Evolutionary conservation across 371 early-diverging fungal genomes (phyloP).

Genomic region (Circinella umbellata): DNA sequence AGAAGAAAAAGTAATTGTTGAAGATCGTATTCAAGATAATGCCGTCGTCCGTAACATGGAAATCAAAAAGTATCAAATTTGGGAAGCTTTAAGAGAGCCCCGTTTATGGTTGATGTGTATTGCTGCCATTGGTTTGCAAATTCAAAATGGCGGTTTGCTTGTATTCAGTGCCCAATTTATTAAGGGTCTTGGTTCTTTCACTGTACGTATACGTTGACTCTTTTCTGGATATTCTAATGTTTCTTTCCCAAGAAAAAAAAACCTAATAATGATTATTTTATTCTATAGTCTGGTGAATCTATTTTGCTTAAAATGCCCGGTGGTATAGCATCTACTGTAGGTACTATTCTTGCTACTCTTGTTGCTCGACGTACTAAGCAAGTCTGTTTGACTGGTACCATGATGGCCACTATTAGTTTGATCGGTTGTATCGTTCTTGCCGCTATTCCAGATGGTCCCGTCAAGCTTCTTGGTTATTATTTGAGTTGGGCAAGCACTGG

Average conservation of each 20-base stretch:
- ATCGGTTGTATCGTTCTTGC: slow-evolving; percentile 28
- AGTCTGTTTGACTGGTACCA: slow-evolving; percentile 16
- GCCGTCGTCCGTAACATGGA: slow-evolving; percentile 29
- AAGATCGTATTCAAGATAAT: slow-evolving; percentile 41
- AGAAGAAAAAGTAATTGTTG: slow-evolving; percentile 36
- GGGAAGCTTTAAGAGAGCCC: slow-evolving; percentile 40
- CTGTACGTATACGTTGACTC: slow-evolving; percentile 21
- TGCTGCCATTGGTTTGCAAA: slow-evolving; percentile 21
- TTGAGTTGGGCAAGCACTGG: slow-evolving; percentile 25
- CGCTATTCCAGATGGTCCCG: slow-evolving; percentile 25
- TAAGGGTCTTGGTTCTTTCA: slow-evolving; percentile 34
- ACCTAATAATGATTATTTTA: neutral
- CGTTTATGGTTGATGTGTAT: slow-evolving; percentile 31
- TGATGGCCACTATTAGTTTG: slow-evolving; percentile 13
- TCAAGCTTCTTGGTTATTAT: slow-evolving; percentile 29
- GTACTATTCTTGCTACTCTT: slow-evolving; percentile 18
- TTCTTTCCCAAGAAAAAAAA: no score
- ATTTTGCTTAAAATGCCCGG: slow-evolving; percentile 41
- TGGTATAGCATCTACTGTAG: slow-evolving; percentile 25
- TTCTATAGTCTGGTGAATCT: slow-evolving; percentile 18
- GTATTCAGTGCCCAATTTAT: slow-evolving; percentile 41
- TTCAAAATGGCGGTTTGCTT: slow-evolving; percentile 42
- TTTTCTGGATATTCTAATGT: neutral
- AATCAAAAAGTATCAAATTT: slow-evolving; percentile 30
- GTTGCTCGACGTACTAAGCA: slow-evolving; percentile 28